A percentile compares a stretch with the other conserved stretches of the same genome.
Conservation (phyloP, 768 basidiomycete genomes). For the Collybia mongolica region DNA sequence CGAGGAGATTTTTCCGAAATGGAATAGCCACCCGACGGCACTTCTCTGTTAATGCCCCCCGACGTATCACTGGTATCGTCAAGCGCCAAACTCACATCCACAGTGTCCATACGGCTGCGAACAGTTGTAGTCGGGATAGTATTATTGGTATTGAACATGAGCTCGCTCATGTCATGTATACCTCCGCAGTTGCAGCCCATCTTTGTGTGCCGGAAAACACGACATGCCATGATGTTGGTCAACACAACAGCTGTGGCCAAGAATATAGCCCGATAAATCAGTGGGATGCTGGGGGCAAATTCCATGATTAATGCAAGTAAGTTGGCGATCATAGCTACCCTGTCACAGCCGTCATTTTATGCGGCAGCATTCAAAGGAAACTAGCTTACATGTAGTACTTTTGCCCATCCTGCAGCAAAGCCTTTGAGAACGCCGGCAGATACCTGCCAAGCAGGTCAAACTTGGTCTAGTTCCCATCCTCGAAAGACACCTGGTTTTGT, state of each 20-base stretch:
- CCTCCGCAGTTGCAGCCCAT: conserved; percentile 8
- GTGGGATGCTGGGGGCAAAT: conserved; percentile 7
- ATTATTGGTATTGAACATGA: no score
- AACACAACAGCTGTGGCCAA: conserved; percentile 5
- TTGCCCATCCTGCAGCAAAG: conserved; percentile 25
- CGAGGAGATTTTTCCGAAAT: no score
- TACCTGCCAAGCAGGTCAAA: conserved; percentile 11
- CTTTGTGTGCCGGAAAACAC: conserved; percentile 13
- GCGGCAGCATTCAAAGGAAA: no score
- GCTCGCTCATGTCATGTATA: neutral
- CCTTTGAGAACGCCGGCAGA: conserved; percentile 19
- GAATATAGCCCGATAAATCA: conserved; percentile 11
- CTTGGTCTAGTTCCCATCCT: conserved; percentile 5
- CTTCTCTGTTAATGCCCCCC: no score
- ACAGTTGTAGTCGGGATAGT: no score
- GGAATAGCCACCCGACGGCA: no score
- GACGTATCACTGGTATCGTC: no score
- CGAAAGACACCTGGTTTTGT: neutral
- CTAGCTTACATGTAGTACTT: conserved; percentile 26
- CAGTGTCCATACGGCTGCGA: no score
- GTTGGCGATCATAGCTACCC: conserved; percentile 12
- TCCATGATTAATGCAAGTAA: conserved; percentile 2
- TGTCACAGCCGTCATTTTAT: neutral
- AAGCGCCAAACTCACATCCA: no score
- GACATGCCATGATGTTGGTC: conserved; percentile 15